These are phyloP conservation scores for Nigrospora sphaerica DNA, from an alignment of 2,329 filamentous ascomycete species.

Conservation along the genomic window DNA sequence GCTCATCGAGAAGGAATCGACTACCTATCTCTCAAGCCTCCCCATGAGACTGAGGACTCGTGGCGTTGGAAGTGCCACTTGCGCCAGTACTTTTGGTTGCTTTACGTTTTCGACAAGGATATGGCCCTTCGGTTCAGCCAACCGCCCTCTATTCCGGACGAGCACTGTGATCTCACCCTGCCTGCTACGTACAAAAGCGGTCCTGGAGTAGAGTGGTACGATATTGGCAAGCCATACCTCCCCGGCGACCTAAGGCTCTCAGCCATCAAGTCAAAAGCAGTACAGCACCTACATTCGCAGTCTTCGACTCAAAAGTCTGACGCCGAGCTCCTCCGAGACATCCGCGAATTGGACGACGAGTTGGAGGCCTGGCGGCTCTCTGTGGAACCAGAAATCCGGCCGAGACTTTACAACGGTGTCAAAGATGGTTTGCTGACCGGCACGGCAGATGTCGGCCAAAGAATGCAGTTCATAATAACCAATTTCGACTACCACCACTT, in stretches of 20 bases:
- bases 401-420: slow-evolving; percentile 17
- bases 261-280: slow-evolving; percentile 43
- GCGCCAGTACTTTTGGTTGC: slow-evolving; percentile 45
- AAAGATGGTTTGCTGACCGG: not conserved
- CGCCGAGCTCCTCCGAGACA: slow-evolving; percentile 44
- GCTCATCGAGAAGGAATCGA: slow-evolving; percentile 27
- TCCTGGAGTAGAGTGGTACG: too few species aligned
- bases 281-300: slow-evolving; percentile 41
- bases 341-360: slow-evolving; percentile 49
- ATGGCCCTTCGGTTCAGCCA: slow-evolving; percentile 44
- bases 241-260: slow-evolving; percentile 41
- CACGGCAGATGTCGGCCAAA: slow-evolving; percentile 18
- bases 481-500: slow-evolving; percentile 50
- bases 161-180: slow-evolving; percentile 45
- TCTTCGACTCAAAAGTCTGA: slow-evolving; percentile 41
- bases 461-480: slow-evolving; percentile 39
- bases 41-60: not conserved
- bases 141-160: slow-evolving; percentile 41
- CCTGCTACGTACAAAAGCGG: slow-evolving; percentile 28
- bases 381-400: slow-evolving; percentile 35
- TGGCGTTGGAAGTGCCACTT: slow-evolving; percentile 25
- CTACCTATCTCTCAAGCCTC: not conserved
- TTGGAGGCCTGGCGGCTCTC: slow-evolving; percentile 48
- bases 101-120: slow-evolving; percentile 49
- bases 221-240: slow-evolving; percentile 19